Conservation (phyloP, 108 stramenopile genomes). For the Fistulifera pelliculosa region DNA sequence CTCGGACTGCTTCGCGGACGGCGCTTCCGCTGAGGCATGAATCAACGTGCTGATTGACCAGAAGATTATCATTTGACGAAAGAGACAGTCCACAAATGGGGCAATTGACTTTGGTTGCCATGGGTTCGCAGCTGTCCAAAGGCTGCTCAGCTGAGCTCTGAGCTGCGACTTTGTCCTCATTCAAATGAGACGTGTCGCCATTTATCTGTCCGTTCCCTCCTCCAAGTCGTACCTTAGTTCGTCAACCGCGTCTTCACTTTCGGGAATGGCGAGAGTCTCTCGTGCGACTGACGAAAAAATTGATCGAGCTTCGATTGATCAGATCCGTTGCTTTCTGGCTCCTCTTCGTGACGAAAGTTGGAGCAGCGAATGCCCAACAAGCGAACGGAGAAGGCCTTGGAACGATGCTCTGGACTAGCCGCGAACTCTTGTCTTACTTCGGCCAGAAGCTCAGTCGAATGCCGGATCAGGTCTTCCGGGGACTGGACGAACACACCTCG, state of each 20-base stretch:
- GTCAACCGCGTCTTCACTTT: neutral
- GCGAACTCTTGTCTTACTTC: slow-evolving; percentile 24
- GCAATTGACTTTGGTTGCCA: slow-evolving; percentile 14
- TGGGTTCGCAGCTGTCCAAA: too few species aligned
- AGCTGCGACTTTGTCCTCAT: neutral
- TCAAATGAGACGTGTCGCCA: neutral
- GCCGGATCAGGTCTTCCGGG: slow-evolving; percentile 33
- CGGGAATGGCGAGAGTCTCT: neutral
- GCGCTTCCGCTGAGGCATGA: slow-evolving; percentile 45
- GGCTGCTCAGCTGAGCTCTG: neutral
- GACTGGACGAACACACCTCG: slow-evolving; percentile 22
- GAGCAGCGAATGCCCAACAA: slow-evolving; percentile 77
- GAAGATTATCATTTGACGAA: slow-evolving; percentile 27
- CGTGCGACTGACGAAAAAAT: neutral
- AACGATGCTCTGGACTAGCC: slow-evolving; percentile 3
- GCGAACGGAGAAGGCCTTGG: slow-evolving; percentile 44
- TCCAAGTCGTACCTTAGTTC: slow-evolving; percentile 1
- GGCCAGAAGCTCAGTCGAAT: slow-evolving; percentile 35
- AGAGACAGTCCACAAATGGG: slow-evolving; percentile 37
- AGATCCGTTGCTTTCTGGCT: slow-evolving; percentile 2
- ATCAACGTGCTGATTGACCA: slow-evolving; percentile 62
- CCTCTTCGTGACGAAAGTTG: slow-evolving; percentile 43
- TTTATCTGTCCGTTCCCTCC: neutral
- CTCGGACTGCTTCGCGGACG: slow-evolving; percentile 36
- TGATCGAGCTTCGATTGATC: neutral